phyloP scores from a whole-genome alignment of 176 grass and related monocot genomes.

The Panicum miliaceum region DNA sequence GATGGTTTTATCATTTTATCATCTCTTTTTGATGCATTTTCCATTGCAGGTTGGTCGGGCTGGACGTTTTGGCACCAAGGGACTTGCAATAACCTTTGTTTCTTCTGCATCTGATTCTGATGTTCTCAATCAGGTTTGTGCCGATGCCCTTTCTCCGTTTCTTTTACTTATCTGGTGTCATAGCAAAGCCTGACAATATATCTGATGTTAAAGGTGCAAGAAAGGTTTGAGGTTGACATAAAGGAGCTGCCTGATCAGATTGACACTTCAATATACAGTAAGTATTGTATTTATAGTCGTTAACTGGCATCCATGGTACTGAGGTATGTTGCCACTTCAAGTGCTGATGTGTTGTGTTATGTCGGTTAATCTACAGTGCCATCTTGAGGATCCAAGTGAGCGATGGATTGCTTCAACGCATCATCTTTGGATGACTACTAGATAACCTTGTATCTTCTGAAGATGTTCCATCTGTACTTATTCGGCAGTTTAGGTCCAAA shows the following conservation, averaged over 20 bases:
- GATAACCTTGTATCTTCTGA: not conserved
- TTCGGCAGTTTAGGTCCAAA: not conserved
- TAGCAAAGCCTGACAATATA: conserved; percentile 20
- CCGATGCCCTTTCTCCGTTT: not conserved
- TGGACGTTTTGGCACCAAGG: conserved; percentile 93
- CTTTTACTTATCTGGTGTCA: not conserved
- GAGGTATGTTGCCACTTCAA: not conserved
- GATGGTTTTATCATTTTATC: not conserved
- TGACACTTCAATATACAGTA: conserved; percentile 96
- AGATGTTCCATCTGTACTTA: not conserved
- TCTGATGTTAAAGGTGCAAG: conserved; percentile 69
- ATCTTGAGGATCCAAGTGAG: conserved; percentile 6
- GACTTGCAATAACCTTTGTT: conserved; percentile 98
- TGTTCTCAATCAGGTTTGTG: conserved; percentile 84
- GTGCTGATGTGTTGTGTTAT: not conserved
- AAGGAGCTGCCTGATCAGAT: conserved; percentile 95
- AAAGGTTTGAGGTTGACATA: conserved; percentile 99
- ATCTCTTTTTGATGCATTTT: not conserved
- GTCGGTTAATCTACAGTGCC: not conserved
- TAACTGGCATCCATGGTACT: not conserved
- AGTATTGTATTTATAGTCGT: conserved; percentile 37
- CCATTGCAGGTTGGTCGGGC: conserved; percentile 74
- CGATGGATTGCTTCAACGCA: not conserved
- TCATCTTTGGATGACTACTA: not conserved
- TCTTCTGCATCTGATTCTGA: conserved; percentile 92